Evolutionary conservation across 2,329 filamentous ascomycete genomes (phyloP).

Genomic region (Neocucurbitaria cava): DNA sequence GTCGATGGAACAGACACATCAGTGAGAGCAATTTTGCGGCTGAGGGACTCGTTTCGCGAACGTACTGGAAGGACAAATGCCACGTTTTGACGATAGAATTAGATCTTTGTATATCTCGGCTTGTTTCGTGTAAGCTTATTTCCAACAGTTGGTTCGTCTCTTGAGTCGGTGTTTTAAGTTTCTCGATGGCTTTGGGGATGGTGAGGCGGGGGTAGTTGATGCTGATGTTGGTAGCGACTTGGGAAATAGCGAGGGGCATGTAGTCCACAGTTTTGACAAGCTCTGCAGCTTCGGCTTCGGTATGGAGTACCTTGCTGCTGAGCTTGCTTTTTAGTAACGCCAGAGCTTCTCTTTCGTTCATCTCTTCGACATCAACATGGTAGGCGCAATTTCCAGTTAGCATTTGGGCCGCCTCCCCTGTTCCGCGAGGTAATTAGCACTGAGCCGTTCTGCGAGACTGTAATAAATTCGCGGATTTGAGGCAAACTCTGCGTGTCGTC

Average conservation of each 20-base stretch:
- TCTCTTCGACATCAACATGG: slow-evolving; percentile 15
- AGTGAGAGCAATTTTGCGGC: slow-evolving; percentile 55
- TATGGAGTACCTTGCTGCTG: background rate
- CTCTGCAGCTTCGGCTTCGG: slow-evolving; percentile 1
- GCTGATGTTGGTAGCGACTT: slow-evolving; percentile 39
- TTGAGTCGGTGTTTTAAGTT: slow-evolving; percentile 49
- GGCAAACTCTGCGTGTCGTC: background rate
- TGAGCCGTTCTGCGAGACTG: slow-evolving; percentile 18
- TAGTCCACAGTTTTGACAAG: slow-evolving; percentile 26
- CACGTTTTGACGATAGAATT: slow-evolving; percentile 48
- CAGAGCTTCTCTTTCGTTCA: slow-evolving; percentile 20
- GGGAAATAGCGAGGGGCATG: slow-evolving; percentile 12
- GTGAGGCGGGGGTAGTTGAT: slow-evolving; percentile 1
- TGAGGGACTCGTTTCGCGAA: slow-evolving; percentile 32
- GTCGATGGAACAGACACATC: slow-evolving; percentile 25
- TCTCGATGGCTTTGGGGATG: background rate
- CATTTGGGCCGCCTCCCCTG: slow-evolving; percentile 15
- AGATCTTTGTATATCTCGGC: slow-evolving; percentile 30
- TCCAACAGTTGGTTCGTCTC: background rate
- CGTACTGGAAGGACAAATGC: slow-evolving; percentile 41
- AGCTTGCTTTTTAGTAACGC: slow-evolving; percentile 16
- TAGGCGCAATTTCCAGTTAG: slow-evolving; percentile 21
- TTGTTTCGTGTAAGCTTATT: slow-evolving; percentile 27
- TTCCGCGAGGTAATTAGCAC: slow-evolving; percentile 22
- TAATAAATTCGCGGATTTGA: slow-evolving; percentile 16